These are phyloP conservation scores for Dioscorea cayenensis DNA, from an alignment of 116 monocot genomes.

Conservation along the genomic window DNA sequence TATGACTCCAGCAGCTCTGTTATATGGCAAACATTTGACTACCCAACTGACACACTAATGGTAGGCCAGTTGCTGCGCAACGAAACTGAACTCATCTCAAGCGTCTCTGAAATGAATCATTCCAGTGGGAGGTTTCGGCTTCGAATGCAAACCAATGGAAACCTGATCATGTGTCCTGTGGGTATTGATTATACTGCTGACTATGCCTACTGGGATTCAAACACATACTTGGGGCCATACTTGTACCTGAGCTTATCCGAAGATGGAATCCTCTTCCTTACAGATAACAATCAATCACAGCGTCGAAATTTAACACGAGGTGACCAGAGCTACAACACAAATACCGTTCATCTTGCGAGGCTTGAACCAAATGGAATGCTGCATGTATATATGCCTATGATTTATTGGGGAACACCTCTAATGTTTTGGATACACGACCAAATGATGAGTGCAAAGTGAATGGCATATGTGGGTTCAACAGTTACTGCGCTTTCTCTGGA, in stretches of 20 bases:
- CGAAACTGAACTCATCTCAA: constrained; percentile 10
- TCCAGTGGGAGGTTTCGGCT: constrained; percentile 24
- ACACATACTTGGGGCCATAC: constrained; percentile 3
- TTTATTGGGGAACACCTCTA: not conserved
- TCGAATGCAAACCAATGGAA: constrained; percentile 13
- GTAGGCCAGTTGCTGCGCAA: constrained; percentile 12
- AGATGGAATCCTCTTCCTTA: constrained; percentile 8
- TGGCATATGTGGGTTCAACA: constrained; percentile 21
- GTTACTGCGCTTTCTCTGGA: constrained; percentile 5
- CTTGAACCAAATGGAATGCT: constrained; percentile 20
- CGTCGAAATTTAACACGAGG: not conserved
- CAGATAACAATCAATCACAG: not conserved
- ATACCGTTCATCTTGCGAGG: not conserved
- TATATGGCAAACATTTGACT: constrained; percentile 25
- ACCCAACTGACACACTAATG: constrained; percentile 28
- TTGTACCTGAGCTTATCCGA: not conserved
- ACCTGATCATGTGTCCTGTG: constrained; percentile 11
- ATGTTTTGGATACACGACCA: not conserved
- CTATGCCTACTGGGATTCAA: constrained; percentile 26
- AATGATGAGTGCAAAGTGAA: constrained; percentile 9
- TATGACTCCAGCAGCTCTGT: not conserved
- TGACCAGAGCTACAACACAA: not conserved
- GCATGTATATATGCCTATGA: constrained; percentile 9
- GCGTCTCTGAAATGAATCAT: constrained; percentile 12
- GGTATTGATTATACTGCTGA: constrained; percentile 1